phyloP scores from a whole-genome alignment of 2,329 filamentous ascomycete genomes.

The Dothidotthia symphoricarpi region DNA sequence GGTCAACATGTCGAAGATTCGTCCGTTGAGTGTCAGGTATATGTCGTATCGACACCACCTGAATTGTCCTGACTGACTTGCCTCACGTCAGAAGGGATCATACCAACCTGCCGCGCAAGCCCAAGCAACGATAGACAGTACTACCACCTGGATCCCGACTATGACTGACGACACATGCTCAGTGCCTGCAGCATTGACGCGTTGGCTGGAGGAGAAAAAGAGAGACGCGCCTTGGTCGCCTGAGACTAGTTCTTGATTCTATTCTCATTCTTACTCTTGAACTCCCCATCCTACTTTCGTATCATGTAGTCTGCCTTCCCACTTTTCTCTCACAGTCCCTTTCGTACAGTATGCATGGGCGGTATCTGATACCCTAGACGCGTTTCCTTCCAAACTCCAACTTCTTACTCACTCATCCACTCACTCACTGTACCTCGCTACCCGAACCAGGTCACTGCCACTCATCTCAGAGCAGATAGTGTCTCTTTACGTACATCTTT shows the following conservation, averaged over 20 bases:
- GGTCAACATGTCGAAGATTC: constrained; percentile 5
- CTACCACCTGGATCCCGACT: background rate
- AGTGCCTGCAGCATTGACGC: constrained; percentile 9
- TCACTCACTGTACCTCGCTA: no score
- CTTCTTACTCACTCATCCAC: no score
- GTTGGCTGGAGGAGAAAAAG: constrained; percentile 15
- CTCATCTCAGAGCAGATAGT: no score
- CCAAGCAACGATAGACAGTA: background rate
- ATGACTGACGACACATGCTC: background rate
- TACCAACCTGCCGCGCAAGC: background rate
- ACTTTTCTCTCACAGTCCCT: background rate
- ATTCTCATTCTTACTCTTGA: no score
- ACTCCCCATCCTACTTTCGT: no score
- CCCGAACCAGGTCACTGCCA: no score
- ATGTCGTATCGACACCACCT: no score
- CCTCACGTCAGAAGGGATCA: constrained; percentile 4
- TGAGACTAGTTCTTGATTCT: no score
- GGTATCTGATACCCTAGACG: background rate
- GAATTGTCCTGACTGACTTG: no score
- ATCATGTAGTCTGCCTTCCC: no score
- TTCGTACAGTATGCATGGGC: background rate
- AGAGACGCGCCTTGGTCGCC: no score
- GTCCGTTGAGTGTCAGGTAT: constrained; percentile 5
- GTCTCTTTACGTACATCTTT: no score
- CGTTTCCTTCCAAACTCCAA: background rate